These are phyloP conservation scores for Arthrobotrys iridis DNA, from an alignment of 2,329 filamentous ascomycete genomes.

Conservation along the genomic window DNA sequence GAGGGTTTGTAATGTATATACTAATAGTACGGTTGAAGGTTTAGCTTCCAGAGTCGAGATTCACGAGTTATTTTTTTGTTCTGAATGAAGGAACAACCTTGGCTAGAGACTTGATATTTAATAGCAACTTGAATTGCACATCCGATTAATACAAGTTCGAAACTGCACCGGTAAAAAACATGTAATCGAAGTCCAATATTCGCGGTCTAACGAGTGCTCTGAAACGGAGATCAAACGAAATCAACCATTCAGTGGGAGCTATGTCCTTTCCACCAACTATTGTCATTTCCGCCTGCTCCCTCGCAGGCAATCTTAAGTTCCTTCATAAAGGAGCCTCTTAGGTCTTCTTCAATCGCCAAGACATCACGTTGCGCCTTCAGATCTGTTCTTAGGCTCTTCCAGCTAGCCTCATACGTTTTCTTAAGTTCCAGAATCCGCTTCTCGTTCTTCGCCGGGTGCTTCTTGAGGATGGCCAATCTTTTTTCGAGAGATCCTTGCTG, in stretches of 20 bases:
- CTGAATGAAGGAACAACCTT: neutral
- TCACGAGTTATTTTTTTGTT: neutral
- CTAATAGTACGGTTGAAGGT: constrained; percentile 30
- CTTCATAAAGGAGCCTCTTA: constrained; percentile 29
- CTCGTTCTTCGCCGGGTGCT: constrained; percentile 22
- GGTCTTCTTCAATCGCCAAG: constrained; percentile 36
- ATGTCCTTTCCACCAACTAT: constrained; percentile 23
- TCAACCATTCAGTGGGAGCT: neutral
- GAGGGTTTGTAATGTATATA: constrained; percentile 25
- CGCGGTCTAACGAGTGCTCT: no score
- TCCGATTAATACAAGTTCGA: no score
- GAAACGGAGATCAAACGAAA: neutral
- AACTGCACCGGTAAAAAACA: no score
- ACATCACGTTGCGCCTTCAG: constrained; percentile 44
- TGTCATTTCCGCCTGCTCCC: neutral
- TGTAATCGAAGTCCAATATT: no score
- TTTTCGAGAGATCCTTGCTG: constrained; percentile 20
- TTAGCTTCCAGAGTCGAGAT: neutral
- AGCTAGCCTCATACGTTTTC: constrained; percentile 33
- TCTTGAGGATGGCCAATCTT: constrained; percentile 12
- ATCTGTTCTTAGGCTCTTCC: constrained; percentile 31
- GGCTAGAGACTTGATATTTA: neutral
- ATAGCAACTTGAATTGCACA: no score
- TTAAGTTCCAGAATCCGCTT: constrained; percentile 21
- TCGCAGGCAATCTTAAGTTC: constrained; percentile 28